These are phyloP conservation scores for Camellia granthamiana DNA, from an alignment of 148 eudicot species.

Conservation along the genomic window DNA sequence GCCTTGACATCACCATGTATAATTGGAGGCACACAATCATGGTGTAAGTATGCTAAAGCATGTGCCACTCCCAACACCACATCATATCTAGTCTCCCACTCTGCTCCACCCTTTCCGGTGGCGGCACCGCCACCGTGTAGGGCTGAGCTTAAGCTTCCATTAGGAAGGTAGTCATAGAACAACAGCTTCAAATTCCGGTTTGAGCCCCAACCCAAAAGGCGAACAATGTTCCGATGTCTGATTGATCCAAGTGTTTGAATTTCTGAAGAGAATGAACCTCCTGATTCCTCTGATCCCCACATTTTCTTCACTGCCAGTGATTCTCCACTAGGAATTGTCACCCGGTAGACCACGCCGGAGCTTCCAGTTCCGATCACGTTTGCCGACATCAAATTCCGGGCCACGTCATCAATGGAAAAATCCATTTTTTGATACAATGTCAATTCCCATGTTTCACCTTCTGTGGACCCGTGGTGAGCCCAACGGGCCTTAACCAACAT, in stretches of 20 bases:
- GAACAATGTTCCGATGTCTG: slow-evolving; percentile 83
- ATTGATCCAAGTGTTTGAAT: slow-evolving; percentile 84
- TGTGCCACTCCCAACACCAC: slow-evolving; percentile 84
- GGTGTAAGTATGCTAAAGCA: slow-evolving; percentile 89
- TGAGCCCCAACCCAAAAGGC: slow-evolving; percentile 92
- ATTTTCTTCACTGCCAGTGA: slow-evolving; percentile 91
- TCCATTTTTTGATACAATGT: slow-evolving; percentile 94
- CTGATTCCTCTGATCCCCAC: slow-evolving; percentile 85
- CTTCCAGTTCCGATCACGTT: slow-evolving; percentile 95
- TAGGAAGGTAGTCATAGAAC: slow-evolving; percentile 86
- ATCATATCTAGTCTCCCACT: slow-evolving; percentile 83
- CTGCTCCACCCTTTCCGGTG: slow-evolving; percentile 70
- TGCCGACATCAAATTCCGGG: slow-evolving; percentile 58
- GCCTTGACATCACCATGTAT: slow-evolving; percentile 95
- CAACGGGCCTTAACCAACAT: slow-evolving; percentile 44
- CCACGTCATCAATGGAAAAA: slow-evolving; percentile 68
- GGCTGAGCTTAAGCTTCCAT: slow-evolving; percentile 92
- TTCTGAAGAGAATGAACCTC: slow-evolving; percentile 71
- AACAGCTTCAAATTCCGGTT: slow-evolving; percentile 59
- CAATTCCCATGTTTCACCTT: slow-evolving; percentile 67
- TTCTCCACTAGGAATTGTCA: slow-evolving; percentile 66
- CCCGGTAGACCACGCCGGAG: slow-evolving; percentile 94
- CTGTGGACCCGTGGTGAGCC: slow-evolving; percentile 26
- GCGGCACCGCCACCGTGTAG: slow-evolving; percentile 56
- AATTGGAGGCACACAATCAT: slow-evolving; percentile 88